Conservation (phyloP, 257 asterid genomes). For the Plantago elongata region DNA sequence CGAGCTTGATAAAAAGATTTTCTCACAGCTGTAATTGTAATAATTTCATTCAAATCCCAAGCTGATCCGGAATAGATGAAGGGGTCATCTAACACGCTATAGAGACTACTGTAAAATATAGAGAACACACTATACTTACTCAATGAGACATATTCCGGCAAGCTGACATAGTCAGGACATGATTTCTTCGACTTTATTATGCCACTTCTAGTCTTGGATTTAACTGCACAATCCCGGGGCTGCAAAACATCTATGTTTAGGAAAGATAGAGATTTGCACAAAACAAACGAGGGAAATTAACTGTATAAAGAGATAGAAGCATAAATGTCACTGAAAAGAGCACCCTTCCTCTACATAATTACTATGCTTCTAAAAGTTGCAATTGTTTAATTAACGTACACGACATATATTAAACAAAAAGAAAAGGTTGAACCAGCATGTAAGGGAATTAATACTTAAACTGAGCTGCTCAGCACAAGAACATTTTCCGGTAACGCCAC, state of each 20-base stretch:
- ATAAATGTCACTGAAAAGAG: neutral
- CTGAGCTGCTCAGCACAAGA: neutral
- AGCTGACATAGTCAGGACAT: constrained; percentile 68
- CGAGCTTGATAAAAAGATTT: no score
- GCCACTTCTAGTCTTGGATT: constrained; percentile 35
- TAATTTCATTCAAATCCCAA: no score
- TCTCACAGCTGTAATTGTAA: no score
- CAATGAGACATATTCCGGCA: constrained; percentile 46
- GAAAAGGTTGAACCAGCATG: constrained; percentile 1
- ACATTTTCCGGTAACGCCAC: neutral
- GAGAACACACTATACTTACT: constrained; percentile 38
- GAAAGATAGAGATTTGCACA: constrained; percentile 11
- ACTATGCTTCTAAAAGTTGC: neutral
- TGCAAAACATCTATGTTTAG: constrained; percentile 33
- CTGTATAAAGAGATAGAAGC: neutral
- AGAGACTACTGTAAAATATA: neutral
- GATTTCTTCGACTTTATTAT: constrained; percentile 33
- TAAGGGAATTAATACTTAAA: constrained; percentile 1
- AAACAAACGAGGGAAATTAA: neutral
- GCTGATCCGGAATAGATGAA: no score
- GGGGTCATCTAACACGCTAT: neutral
- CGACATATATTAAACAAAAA: neutral
- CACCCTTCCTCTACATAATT: no score
- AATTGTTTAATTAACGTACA: no score
- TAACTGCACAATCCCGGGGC: constrained; percentile 69